Evolutionary conservation across 805 yeast species (phyloP).

Genomic region (Wickerhamomyces pijperi): DNA sequence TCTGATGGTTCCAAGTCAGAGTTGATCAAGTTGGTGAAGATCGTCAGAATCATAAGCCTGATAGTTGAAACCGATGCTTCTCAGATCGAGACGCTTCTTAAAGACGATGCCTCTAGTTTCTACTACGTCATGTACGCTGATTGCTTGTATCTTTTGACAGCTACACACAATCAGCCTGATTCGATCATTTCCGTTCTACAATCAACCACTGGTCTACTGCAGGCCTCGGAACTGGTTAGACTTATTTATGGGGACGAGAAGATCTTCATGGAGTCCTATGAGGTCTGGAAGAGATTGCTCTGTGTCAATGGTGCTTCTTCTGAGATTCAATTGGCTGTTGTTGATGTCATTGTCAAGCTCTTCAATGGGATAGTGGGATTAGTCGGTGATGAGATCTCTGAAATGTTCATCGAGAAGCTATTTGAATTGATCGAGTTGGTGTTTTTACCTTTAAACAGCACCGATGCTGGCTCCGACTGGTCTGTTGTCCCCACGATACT

Average conservation of each 20-base stretch:
- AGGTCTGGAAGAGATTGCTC: constrained; percentile 61
- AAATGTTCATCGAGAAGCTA: background rate
- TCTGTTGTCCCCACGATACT: background rate
- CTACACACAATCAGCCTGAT: constrained; percentile 19
- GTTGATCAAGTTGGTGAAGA: constrained; percentile 65
- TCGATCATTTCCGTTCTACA: constrained; percentile 38
- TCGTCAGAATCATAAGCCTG: constrained; percentile 24
- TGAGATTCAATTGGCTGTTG: background rate
- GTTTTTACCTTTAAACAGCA: background rate
- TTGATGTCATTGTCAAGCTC: background rate
- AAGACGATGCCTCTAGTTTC: constrained; percentile 50
- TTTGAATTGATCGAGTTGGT: background rate
- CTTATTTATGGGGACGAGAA: constrained; percentile 50
- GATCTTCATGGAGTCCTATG: constrained; percentile 64
- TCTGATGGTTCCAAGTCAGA: constrained; percentile 61
- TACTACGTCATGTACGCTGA: constrained; percentile 76
- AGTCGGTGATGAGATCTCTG: background rate
- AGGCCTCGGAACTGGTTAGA: constrained; percentile 42
- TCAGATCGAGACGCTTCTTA: constrained; percentile 35
- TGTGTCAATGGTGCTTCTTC: constrained; percentile 29
- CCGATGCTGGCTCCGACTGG: background rate
- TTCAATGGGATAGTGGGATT: background rate
- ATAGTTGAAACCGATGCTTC: constrained; percentile 24
- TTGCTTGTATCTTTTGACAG: constrained; percentile 65
- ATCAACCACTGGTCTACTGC: constrained; percentile 34